These are phyloP conservation scores for Neopestalotiopsis clavispora DNA, from an alignment of 2,329 filamentous ascomycete species.

Conservation along the genomic window DNA sequence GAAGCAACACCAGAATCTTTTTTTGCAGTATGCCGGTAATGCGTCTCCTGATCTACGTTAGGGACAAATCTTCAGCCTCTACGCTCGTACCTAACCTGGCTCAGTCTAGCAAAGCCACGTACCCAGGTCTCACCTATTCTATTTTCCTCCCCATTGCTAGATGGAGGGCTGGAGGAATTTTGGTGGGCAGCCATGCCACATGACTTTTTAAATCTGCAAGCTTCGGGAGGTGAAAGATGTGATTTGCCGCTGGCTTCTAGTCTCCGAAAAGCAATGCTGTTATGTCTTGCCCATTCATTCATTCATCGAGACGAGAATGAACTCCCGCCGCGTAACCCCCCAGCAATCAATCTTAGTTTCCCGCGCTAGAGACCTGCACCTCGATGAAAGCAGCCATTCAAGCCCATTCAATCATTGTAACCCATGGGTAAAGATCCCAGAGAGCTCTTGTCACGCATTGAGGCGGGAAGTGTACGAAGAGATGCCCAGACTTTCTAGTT, in stretches of 20 bases:
- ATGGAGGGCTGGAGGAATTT: not conserved
- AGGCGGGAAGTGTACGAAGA: not conserved
- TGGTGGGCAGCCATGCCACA: not conserved
- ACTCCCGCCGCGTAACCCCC: not conserved
- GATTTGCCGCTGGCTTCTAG: slow-evolving; percentile 1
- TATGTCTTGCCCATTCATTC: not conserved
- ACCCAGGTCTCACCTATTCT: not conserved
- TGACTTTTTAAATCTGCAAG: slow-evolving; percentile 4
- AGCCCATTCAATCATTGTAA: not conserved
- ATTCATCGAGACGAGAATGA: not conserved
- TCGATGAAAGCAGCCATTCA: slow-evolving; percentile 11
- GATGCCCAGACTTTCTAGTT: not conserved
- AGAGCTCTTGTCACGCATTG: not conserved
- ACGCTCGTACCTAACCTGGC: no score
- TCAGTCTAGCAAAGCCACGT: not conserved
- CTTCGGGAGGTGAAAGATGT: not conserved
- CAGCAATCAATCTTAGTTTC: not conserved
- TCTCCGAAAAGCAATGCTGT: slow-evolving; percentile 6
- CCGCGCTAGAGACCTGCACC: slow-evolving; percentile 8
- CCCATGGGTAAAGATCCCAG: not conserved
- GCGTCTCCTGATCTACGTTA: no score
- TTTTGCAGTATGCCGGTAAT: no score
- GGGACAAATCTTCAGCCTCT: no score
- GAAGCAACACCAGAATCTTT: not conserved
- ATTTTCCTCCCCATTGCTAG: not conserved